A percentile compares a stretch with the other conserved stretches of the same genome.
Conservation (phyloP, 108 stramenopile genomes). For the Cylindrotheca fusiformis region DNA sequence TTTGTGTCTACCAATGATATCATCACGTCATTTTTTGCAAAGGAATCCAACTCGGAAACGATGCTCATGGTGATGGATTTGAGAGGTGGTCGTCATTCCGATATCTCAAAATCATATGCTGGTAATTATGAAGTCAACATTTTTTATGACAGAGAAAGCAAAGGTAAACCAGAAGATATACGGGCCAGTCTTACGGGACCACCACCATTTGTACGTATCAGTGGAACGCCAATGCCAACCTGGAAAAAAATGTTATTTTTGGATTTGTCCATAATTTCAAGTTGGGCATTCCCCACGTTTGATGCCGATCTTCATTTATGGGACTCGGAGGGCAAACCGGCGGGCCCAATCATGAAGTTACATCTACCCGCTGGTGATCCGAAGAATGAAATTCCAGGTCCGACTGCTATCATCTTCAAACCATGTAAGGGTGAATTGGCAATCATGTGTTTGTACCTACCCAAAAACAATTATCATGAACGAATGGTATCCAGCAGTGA, state of each 20-base stretch:
- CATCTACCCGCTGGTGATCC: background rate
- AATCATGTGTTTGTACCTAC: background rate
- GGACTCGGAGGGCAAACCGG: background rate
- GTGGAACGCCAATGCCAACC: background rate
- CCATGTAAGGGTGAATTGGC: background rate
- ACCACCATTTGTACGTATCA: background rate
- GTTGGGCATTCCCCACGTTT: background rate
- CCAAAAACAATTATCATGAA: background rate
- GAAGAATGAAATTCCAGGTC: background rate
- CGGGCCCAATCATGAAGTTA: background rate
- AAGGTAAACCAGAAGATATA: background rate
- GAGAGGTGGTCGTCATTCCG: background rate
- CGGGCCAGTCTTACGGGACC: background rate
- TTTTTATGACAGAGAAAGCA: background rate
- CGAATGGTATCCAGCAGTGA: background rate
- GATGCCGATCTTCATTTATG: background rate
- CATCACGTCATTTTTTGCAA: background rate
- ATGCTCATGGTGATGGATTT: background rate
- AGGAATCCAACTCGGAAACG: background rate
- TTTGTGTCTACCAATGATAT: background rate
- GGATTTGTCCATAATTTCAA: background rate
- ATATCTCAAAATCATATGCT: background rate
- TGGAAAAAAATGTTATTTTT: background rate
- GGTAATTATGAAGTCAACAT: background rate
- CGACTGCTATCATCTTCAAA: background rate